Base-by-base conservation (phyloP, 2,329 filamentous ascomycete species). In the Aspergillus versicolor region DNA sequence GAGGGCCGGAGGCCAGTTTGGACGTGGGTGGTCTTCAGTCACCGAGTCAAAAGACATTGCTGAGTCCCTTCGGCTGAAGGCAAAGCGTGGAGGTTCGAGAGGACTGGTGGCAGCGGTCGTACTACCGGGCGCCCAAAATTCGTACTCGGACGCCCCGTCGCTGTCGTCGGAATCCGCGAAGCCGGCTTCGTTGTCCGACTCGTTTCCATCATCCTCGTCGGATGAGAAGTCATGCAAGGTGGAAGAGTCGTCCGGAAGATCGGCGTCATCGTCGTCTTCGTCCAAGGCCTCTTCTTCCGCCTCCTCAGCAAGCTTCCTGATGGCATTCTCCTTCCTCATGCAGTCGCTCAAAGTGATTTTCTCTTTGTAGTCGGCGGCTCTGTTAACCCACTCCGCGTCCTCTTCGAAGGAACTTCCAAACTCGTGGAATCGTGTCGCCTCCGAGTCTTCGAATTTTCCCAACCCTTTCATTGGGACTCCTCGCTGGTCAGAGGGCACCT, bases 331-430 rank as follows among this genome's bases (percentile, higher is more conserved):
- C 75, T 96, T 95, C 71, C 86, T 83, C 63, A 99, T 81, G 4
- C 92, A 96, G 70, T 97, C 94, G 64, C 88, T 87, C 63, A 99
- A 88, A 4, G 92, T 97, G 40, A 99, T 81, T 67, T 90, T 91
- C 49, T 82, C 82, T 55, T 82, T 82, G 62, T 86, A 80, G 32
- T 84, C 83, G 7, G 83, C 81, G 34, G 84, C 80, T 66, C 90
- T 88, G 55, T 88, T 86, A 30, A 95, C 90, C 94, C 94, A 99
- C 66, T 96, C 92, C 57, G 97, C 92, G 60, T 94, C 89, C 57
- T 91, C 86, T 41, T 88, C 82, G 57, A 87, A 82, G 49, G 90
- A 92, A 70, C 89, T 92, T 43, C 91, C 93, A 72, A 97, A 97
- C 68, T 96, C 93, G 71, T 97, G 91, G 70, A 97, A 97, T 48